These are phyloP conservation scores for Mollisiaceae sp. DNA, from an alignment of 2,329 filamentous ascomycete species.

Conservation along the genomic window DNA sequence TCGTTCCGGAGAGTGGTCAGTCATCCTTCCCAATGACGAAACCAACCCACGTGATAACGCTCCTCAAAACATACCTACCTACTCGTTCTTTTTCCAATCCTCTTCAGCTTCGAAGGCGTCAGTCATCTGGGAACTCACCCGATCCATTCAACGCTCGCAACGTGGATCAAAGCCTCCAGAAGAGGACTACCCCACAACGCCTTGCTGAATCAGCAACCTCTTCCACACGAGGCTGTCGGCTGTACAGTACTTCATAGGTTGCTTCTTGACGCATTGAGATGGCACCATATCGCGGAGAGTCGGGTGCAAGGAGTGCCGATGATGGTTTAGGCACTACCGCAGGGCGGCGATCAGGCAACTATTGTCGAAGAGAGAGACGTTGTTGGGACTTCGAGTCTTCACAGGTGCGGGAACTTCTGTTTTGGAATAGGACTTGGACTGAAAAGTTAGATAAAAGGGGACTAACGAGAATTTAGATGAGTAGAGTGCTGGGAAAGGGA, in stretches of 20 bases:
- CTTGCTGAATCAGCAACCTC: conserved; percentile 23
- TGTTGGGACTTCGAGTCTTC: conserved; percentile 15
- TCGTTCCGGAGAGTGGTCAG: too few relatives aligned
- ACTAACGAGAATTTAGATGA: conserved; percentile 8
- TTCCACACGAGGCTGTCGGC: conserved; percentile 13
- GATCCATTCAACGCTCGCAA: conserved; percentile 2
- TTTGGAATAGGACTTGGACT: too few relatives aligned
- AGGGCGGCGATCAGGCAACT: conserved; percentile 17
- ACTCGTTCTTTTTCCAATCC: conserved; percentile 13
- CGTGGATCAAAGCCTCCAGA: conserved; percentile 18
- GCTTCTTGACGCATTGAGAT: conserved; percentile 19
- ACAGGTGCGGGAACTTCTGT: too few relatives aligned
- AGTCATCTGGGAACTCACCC: too few relatives aligned
- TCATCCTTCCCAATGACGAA: conserved; percentile 16
- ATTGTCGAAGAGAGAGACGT: conserved; percentile 15
- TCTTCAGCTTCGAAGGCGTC: too few relatives aligned
- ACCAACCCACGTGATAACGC: conserved; percentile 7
- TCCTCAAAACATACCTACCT: conserved; percentile 1
- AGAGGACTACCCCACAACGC: conserved; percentile 13
- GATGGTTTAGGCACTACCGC: conserved; percentile 13
- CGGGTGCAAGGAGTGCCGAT: conserved; percentile 13
- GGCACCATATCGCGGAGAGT: conserved; percentile 17
- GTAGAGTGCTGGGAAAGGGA: conserved; percentile 10
- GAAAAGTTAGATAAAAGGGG: too few relatives aligned
- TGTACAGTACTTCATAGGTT: not conserved